A percentile compares a stretch with the other conserved stretches of the same genome.
These are phyloP conservation scores for Plantago lanceolata DNA, from an alignment of 305 asterid species.

Conservation along the genomic window DNA sequence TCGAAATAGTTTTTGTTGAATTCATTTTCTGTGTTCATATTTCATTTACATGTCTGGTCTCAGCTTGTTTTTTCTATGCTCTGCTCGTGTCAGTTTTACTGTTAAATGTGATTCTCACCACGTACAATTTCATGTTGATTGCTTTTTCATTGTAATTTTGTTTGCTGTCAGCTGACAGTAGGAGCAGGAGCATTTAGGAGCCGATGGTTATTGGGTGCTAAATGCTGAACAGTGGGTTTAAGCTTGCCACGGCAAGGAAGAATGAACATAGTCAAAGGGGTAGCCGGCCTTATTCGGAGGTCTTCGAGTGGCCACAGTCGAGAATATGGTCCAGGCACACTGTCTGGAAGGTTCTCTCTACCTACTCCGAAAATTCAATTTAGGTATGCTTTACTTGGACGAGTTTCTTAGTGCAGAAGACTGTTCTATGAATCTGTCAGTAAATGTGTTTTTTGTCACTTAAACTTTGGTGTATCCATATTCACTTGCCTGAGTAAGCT, in stretches of 20 bases:
- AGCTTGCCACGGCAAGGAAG: constrained; percentile 35
- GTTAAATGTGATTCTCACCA: not conserved
- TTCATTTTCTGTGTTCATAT: not conserved
- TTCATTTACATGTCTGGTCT: not conserved
- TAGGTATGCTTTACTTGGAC: constrained; percentile 44
- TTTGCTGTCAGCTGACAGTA: not conserved
- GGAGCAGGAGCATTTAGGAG: constrained; percentile 17
- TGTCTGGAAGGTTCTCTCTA: constrained; percentile 55
- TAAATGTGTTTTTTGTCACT: not conserved
- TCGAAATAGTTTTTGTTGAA: not conserved
- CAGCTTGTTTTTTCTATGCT: not conserved
- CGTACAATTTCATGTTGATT: not conserved
- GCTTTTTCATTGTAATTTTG: not conserved
- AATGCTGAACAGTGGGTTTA: constrained; percentile 28
- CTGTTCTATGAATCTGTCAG: constrained; percentile 10
- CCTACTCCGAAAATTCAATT: constrained; percentile 58
- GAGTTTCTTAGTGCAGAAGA: constrained; percentile 3
- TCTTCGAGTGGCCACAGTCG: constrained; percentile 63
- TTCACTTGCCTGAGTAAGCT: not conserved
- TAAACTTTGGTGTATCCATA: not conserved
- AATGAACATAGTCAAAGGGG: constrained; percentile 93
- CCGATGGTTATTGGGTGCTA: constrained; percentile 30
- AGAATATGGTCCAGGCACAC: constrained; percentile 44
- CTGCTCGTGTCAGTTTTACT: not conserved
- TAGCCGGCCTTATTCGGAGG: constrained; percentile 86